phyloP scores from a whole-genome alignment of 2,329 filamentous ascomycete species.

The Hypoxylon sp. region DNA sequence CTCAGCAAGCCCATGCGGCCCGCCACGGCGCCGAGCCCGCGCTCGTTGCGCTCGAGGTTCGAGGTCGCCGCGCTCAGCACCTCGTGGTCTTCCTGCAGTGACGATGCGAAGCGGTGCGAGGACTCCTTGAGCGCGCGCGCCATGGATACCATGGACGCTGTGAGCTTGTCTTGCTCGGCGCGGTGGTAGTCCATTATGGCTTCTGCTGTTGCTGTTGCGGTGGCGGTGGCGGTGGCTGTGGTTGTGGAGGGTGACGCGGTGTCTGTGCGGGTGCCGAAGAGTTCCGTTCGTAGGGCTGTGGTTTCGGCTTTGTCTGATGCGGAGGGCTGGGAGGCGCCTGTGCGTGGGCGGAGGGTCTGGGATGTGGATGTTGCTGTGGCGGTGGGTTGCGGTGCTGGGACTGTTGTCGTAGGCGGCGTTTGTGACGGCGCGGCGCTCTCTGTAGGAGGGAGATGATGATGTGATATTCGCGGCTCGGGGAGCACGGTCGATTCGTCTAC shows the following conservation, averaged over 20 bases:
- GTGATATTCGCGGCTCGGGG: constrained; percentile 31
- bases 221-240: constrained; percentile 60
- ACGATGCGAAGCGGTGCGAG: constrained; percentile 78
- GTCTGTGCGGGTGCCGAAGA: constrained; percentile 59
- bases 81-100: constrained; percentile 80
- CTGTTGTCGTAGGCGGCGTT: constrained; percentile 22
- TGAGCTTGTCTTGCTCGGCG: constrained; percentile 85
- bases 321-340: constrained; percentile 22
- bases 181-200: constrained; percentile 82
- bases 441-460: constrained; percentile 12
- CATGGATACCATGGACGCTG: constrained; percentile 84
- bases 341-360: constrained; percentile 55
- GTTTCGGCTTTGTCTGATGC: constrained; percentile 38
- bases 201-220: constrained; percentile 74
- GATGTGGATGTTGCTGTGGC: constrained; percentile 49
- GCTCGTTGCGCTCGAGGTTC: constrained; percentile 82
- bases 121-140: constrained; percentile 83
- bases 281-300: constrained; percentile 59
- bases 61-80: constrained; percentile 78
- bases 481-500: constrained; percentile 45
- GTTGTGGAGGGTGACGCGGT: constrained; percentile 55
- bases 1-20: constrained; percentile 82
- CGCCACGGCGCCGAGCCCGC: constrained; percentile 81
- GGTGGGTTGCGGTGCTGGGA: constrained; percentile 25
- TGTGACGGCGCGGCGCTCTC: constrained; percentile 11